A percentile compares a stretch with the other conserved stretches of the same genome.
Conservation (phyloP, 345 rosid genomes). For the Firmiana major region DNA sequence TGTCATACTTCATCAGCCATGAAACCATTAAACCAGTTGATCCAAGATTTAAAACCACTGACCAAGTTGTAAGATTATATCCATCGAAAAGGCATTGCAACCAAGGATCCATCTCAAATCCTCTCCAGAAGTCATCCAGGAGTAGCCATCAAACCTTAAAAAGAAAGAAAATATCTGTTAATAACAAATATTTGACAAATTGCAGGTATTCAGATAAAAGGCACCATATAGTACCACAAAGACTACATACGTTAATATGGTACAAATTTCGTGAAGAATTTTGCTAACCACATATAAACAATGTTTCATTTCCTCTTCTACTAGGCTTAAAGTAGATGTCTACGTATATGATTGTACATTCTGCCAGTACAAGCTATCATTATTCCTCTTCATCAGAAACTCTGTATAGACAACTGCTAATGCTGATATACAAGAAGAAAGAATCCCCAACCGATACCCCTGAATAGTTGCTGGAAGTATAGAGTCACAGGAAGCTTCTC, state of each 20-base stretch:
- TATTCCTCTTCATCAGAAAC: background rate
- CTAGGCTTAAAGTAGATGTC: no score
- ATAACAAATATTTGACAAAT: background rate
- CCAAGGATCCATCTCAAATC: conserved; percentile 33
- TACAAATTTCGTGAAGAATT: no score
- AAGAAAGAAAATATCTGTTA: no score
- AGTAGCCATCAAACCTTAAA: no score
- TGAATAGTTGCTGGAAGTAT: background rate
- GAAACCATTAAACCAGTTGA: conserved; percentile 84
- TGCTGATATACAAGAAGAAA: background rate
- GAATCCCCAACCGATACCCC: no score
- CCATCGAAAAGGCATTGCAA: background rate
- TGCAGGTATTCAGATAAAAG: background rate
- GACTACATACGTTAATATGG: no score
- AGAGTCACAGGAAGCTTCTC: background rate
- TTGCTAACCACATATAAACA: no score
- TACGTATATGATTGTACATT: background rate
- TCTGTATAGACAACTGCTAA: background rate
- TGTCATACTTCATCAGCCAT: conserved; percentile 74
- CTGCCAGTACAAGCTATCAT: background rate
- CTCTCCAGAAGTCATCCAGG: conserved; percentile 22
- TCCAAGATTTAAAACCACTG: conserved; percentile 11
- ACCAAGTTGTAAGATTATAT: background rate
- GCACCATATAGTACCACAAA: background rate
- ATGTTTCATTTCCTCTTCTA: background rate